A percentile compares a stretch with the other conserved stretches of the same genome.
Evolutionary conservation across 257 asterid genomes (phyloP).

Genomic region (Apocynum venetum): DNA sequence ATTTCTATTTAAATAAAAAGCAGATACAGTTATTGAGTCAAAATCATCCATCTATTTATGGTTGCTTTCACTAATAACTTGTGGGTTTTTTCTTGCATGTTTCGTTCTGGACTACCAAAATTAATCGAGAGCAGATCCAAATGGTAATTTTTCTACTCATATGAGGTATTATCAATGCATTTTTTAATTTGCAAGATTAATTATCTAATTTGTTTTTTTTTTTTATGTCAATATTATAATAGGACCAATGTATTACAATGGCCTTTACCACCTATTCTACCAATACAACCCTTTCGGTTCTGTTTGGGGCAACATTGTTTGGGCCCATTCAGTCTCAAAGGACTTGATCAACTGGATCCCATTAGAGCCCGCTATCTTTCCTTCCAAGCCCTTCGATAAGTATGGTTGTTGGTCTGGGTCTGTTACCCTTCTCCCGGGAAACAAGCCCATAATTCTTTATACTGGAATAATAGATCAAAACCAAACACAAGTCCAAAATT

Average conservation of each 20-base stretch:
- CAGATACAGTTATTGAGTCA: no score
- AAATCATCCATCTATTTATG: no score
- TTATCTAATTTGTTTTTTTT: background rate
- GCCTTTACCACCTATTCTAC: conserved; percentile 66
- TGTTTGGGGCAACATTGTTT: conserved; percentile 70
- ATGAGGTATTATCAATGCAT: background rate
- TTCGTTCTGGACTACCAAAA: background rate
- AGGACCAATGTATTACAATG: conserved; percentile 79
- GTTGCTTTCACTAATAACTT: background rate
- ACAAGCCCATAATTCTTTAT: conserved; percentile 64
- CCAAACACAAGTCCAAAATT: conserved; percentile 68
- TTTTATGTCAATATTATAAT: background rate
- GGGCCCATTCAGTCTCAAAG: conserved; percentile 76
- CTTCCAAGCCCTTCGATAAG: conserved; percentile 54
- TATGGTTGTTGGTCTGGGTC: conserved; percentile 92
- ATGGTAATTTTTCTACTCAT: conserved; percentile 21
- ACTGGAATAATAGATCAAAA: conserved; percentile 56
- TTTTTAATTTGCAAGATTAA: background rate
- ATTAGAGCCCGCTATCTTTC: conserved; percentile 46
- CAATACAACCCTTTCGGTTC: conserved; percentile 77
- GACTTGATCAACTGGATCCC: conserved; percentile 62
- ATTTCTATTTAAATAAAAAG: no score
- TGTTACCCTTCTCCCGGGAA: conserved; percentile 60
- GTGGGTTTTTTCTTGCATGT: conserved; percentile 12
- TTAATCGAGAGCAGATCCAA: conserved; percentile 30